A percentile compares a stretch with the other conserved stretches of the same genome.
These are phyloP conservation scores for Eustoma russellianum DNA, from an alignment of 257 asterid species.

Conservation along the genomic window DNA sequence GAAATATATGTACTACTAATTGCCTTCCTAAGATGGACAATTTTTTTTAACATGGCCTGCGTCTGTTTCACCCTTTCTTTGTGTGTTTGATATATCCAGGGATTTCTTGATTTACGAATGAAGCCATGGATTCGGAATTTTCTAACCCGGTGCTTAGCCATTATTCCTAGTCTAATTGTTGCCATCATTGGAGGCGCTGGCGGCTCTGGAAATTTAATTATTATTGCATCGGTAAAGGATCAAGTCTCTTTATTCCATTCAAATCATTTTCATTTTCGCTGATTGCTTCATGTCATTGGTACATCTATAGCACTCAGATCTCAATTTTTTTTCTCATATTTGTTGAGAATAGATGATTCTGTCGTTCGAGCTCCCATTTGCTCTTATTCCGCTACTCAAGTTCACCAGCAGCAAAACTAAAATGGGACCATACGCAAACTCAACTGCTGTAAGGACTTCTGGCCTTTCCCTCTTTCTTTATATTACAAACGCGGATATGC, in stretches of 20 bases:
- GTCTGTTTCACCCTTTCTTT: no score
- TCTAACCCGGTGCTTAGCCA: slow-evolving; percentile 81
- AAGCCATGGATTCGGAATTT: slow-evolving; percentile 93
- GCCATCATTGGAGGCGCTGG: slow-evolving; percentile 57
- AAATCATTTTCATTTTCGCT: neutral
- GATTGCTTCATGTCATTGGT: no score
- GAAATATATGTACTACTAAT: no score
- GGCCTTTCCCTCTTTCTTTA: neutral
- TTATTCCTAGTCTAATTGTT: slow-evolving; percentile 79
- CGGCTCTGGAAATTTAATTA: slow-evolving; percentile 90
- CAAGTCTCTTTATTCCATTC: neutral
- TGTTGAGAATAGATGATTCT: slow-evolving; percentile 60
- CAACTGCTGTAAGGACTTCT: slow-evolving; percentile 39
- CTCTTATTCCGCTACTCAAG: slow-evolving; percentile 88
- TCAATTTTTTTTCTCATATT: neutral
- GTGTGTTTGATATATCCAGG: slow-evolving; percentile 26
- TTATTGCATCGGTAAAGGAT: slow-evolving; percentile 42
- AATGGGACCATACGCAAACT: slow-evolving; percentile 78
- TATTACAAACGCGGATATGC: neutral
- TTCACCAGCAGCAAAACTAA: slow-evolving; percentile 91
- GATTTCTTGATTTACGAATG: slow-evolving; percentile 82
- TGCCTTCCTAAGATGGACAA: no score
- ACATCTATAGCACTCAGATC: no score
- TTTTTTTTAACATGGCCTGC: no score
- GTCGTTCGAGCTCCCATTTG: slow-evolving; percentile 93